Evolutionary conservation across 305 asterid species (phyloP), one percentile per base, ranked within the genome.

Genomic region (Euphrasia arctica): DNA sequence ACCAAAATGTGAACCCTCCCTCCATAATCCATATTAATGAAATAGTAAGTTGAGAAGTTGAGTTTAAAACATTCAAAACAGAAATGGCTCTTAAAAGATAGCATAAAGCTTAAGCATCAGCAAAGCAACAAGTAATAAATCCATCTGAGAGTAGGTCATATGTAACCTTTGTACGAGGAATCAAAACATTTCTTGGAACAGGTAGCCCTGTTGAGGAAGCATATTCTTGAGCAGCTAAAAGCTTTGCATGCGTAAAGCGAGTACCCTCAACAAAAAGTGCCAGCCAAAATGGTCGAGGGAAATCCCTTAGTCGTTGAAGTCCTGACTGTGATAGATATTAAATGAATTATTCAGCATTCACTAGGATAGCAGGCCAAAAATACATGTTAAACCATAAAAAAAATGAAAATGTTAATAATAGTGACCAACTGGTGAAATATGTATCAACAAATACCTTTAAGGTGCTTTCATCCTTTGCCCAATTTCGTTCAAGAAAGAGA

Each of bases 241-340:
- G 97, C 82, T 93, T 93, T 72, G 96, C 92, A 75, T 88, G 91
- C 0, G 99, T 93, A 72, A 93, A 93, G 65, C 97, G 95, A 72
- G 97, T 93, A 57, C 99, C 99, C 84, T 90, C 97, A 29, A 90
- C 96, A 68, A 93, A 93, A 74, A 93, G 97, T 56, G 95, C 97
- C 70, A 93, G 66, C 97, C 97, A 93, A 77, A 93, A 93, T 15
- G 99, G 95, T 57, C 43, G 82, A 71, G 99, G 99, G 69, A 74
- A 90, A 80, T 93, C 97, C 42, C 67, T 74, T 28, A 93, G 78
- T 56, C 80, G 79, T 70, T 83, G 88, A 63, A 90, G 83, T 64
- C 96, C 92, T 27, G 80, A 70, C 99, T 93, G 92, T 77, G 82
- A 71, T 49, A 54, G 62, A 77, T 61, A 27, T 65, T 63, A 75